A percentile compares a stretch with the other conserved stretches of the same genome.
These are phyloP conservation scores for Fusarium napiforme DNA, from an alignment of 2,329 filamentous ascomycete genomes.

Conservation along the genomic window DNA sequence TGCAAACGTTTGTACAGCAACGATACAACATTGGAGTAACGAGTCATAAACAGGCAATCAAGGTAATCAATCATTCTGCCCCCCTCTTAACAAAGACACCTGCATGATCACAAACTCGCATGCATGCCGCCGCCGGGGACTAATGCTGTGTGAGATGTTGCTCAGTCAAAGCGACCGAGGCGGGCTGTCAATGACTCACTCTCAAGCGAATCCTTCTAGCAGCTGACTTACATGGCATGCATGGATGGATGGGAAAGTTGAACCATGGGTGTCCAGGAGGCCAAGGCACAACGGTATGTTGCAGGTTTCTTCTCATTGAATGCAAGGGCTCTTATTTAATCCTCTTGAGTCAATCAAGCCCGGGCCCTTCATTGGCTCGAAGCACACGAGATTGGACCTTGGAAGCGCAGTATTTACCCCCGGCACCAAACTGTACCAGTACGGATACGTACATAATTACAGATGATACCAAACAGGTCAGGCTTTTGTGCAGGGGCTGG, in stretches of 20 bases:
- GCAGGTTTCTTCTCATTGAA: background rate
- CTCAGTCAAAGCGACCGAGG: slow-evolving; percentile 35
- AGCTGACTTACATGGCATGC: slow-evolving; percentile 30
- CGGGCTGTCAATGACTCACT: slow-evolving; percentile 38
- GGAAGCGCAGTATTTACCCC: slow-evolving; percentile 31
- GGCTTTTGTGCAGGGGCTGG: slow-evolving; percentile 33
- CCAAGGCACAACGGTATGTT: slow-evolving; percentile 8
- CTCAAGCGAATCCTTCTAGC: slow-evolving; percentile 43
- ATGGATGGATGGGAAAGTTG: background rate
- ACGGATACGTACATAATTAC: background rate
- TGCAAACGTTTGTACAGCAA: background rate
- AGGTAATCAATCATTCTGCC: slow-evolving; percentile 19
- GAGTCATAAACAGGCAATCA: slow-evolving; percentile 30
- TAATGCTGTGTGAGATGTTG: slow-evolving; percentile 40
- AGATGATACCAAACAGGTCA: slow-evolving; percentile 39
- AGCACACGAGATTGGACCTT: slow-evolving; percentile 27
- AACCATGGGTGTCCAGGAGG: slow-evolving; percentile 1
- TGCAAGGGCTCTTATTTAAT: slow-evolving; percentile 14
- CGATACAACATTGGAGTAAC: background rate
- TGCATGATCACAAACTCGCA: slow-evolving; percentile 45
- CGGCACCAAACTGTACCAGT: slow-evolving; percentile 12
- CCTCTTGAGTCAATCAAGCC: background rate
- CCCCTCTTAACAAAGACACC: slow-evolving; percentile 36
- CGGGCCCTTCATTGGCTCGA: slow-evolving; percentile 16
- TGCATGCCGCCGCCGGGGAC: slow-evolving; percentile 32